These are phyloP conservation scores for Nidula microcarpa DNA, from an alignment of 768 basidiomycete genomes.

Conservation along the genomic window DNA sequence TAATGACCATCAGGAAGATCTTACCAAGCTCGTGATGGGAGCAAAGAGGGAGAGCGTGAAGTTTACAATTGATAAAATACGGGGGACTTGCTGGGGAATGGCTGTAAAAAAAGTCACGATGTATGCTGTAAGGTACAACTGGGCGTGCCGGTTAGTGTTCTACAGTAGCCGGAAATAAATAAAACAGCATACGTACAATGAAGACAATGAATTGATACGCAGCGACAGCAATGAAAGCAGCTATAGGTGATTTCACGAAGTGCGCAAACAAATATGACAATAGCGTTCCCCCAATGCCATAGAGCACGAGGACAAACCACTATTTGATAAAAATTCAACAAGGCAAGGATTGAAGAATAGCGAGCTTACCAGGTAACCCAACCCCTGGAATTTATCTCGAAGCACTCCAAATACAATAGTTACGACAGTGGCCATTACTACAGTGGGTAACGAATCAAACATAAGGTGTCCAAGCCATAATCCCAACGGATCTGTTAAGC, in stretches of 20 bases:
- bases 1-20: background rate
- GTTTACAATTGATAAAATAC: conserved; percentile 11
- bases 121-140: conserved; percentile 13
- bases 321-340: background rate
- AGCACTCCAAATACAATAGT: background rate
- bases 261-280: background rate
- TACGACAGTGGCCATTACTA: conserved; percentile 43
- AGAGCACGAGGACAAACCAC: background rate
- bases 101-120: conserved; percentile 10
- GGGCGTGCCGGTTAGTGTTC: too few relatives aligned
- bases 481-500: background rate
- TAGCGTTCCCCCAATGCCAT: background rate
- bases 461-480: background rate
- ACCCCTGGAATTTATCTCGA: background rate
- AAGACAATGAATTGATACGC: background rate
- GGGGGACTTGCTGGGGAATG: conserved; percentile 5
- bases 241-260: background rate
- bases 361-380: background rate
- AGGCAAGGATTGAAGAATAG: background rate
- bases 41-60: conserved; percentile 14
- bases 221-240: background rate
- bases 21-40: conserved; percentile 17
- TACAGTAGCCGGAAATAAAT: background rate
- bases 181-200: background rate
- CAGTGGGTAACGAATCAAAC: background rate